Base-by-base conservation (phyloP, 1,284 basidiomycete species). In the Cryptococcus sp. region DNA sequence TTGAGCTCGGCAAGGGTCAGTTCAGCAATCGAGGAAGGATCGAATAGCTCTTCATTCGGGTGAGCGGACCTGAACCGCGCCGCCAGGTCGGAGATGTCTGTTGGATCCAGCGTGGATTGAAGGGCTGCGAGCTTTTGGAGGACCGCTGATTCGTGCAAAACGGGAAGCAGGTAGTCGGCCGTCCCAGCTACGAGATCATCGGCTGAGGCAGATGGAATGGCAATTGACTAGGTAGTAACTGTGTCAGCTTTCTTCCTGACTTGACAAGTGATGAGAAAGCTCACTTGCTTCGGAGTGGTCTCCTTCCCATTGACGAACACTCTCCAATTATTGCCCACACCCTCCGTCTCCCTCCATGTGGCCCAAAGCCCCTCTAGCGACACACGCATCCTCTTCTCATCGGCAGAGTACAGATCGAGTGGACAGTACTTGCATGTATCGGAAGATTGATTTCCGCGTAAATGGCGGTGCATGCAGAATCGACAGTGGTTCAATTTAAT, bases 381-480 rank as follows among this genome's bases (percentile, higher is more conserved):
- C n/a, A 79, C 81, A 11, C 63, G 71, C 23, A 90, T 77, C 17
- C 91, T 84, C 23, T 47, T 58, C 54, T 81, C 73, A 13, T 90
- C 83, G 2, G 81, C 81, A 16, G 91, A 93, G 77, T 86, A 96
- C 23, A 96, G 80, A 78, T 96, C 93, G 50, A 96, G 79, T 0
- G 93, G 93, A 72, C 91, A 93, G 76, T 90, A 96, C 20, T n/a
- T 20, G n/a, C 17, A 19, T 1, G 42, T 50, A 10, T 57, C 54
- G 11, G 52, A 47, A 3, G 20, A 13, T 15, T 56, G 62, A 7
- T 56, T 53, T n/a, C 64, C 66, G n/a, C 70, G 61, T 65, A 87
- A 73, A 65, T 85, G 82, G n/a, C 85, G 81, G 75, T 95, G 91
- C 86, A 95, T 88, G 73, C 91, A 92, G 76, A 90, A 93, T 62